Evolutionary conservation across 192 early-diverging fungal species (phyloP).

Genomic region (Backusella circina): DNA sequence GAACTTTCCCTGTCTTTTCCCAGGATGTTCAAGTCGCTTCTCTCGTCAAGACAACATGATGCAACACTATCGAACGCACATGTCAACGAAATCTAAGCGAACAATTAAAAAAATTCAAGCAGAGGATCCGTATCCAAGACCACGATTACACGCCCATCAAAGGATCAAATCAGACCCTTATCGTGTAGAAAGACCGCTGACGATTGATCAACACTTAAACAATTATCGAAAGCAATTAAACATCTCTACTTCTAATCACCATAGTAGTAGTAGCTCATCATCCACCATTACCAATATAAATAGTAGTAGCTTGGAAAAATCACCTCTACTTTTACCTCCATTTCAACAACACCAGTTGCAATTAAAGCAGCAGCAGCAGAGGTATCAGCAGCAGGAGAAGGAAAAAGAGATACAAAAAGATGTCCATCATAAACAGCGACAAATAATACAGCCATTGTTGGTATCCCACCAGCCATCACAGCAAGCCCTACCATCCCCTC

Average conservation of each 20-base stretch:
- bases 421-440: background rate
- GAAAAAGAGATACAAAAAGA: background rate
- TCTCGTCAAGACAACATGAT: conserved; percentile 86
- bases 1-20: conserved; percentile 65
- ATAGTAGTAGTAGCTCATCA: background rate
- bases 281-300: background rate
- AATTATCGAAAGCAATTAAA: conserved; percentile 23
- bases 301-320: background rate
- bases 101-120: conserved; percentile 24
- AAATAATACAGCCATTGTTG: background rate
- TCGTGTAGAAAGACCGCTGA: conserved; percentile 27
- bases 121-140: conserved; percentile 20
- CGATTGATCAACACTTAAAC: conserved; percentile 37
- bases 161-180: conserved; percentile 27
- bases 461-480: background rate
- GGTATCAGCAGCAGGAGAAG: background rate
- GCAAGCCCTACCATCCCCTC: background rate
- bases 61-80: conserved; percentile 82
- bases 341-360: background rate
- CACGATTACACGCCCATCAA: conserved; percentile 32
- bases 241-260: background rate
- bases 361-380: background rate
- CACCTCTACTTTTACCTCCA: background rate
- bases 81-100: conserved; percentile 64
- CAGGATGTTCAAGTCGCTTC: conserved; percentile 70